Percentiles rank a stretch among this genome's conserved stretches.
Conservation (phyloP, 805 yeast species). For the Monosporozyma servazzii region DNA sequence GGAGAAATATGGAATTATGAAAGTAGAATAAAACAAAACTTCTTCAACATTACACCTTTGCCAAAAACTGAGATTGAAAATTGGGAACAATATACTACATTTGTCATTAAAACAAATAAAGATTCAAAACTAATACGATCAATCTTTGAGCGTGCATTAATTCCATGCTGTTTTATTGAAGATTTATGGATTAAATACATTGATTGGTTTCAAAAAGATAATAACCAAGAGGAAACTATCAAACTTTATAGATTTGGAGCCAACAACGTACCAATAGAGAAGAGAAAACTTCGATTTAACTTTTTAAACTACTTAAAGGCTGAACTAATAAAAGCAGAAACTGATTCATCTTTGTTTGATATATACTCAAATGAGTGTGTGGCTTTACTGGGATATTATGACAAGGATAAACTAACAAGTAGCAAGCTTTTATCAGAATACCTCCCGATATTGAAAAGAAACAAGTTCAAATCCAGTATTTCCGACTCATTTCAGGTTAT, state of each 20-base stretch:
- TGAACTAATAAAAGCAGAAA: conserved; percentile 7
- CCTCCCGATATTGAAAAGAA: conserved; percentile 16
- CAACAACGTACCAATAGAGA: conserved; percentile 31
- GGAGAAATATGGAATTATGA: conserved; percentile 66
- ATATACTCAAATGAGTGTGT: conserved; percentile 9
- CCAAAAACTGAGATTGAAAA: conserved; percentile 35
- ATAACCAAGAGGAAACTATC: conserved; percentile 27
- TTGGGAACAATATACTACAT: conserved; percentile 60
- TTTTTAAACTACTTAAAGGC: conserved; percentile 17
- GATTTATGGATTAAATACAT: conserved; percentile 63
- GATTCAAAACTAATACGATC: conserved; percentile 31
- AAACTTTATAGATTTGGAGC: conserved; percentile 45
- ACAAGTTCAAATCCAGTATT: conserved; percentile 14
- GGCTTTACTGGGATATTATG: conserved; percentile 11
- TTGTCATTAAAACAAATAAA: conserved; percentile 34
- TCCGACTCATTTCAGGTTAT: conserved; percentile 13
- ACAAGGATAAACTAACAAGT: conserved; percentile 8
- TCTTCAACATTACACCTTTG: conserved; percentile 44
- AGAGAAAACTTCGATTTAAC: conserved; percentile 10
- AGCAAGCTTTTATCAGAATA: conserved; percentile 13
- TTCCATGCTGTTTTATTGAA: conserved; percentile 54
- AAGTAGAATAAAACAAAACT: conserved; percentile 46
- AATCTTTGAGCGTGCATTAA: conserved; percentile 63
- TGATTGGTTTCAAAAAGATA: conserved; percentile 32
- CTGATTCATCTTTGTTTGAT: conserved; percentile 7